Base-by-base conservation (phyloP, 2,329 filamentous ascomycete species). In the Trichophyton verrucosum region DNA sequence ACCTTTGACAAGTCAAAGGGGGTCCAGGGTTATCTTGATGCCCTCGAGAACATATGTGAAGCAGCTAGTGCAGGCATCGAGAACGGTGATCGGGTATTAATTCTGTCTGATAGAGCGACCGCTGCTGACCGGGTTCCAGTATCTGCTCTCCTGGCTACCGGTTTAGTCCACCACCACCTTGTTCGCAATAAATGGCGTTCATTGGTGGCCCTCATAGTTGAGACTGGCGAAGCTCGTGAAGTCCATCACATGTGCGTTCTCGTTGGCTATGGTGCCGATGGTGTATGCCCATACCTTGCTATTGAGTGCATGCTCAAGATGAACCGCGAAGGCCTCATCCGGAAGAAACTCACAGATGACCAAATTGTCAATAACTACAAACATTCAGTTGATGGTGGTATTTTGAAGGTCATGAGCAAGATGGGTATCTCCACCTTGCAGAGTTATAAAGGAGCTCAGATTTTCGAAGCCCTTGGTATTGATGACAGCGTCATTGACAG, bases 231-330 rank as follows among this genome's bases (percentile, higher is more conserved):
- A 74, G 92, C 92, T 68, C 89, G 92, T 76, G 92, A 97, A 76
- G 92, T 97, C 6, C 92, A 97, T 75, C 92, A 97, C 77, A 95
- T 96, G 90, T 96, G 90, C 78, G 92, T 97, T n/a, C 82, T 96
- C 49, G 83, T 97, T 63, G 92, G 92, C 60, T 97, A 97, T 69
- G 92, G 92, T 78, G 91, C 88, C 60, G 92, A 97, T 77, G 92
- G 87, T 57, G 85, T 97, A 72, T 95, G 94, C 79, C 92, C 92
- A 20, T 96, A 96, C 75, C 85, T 96, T 57, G 88, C 92, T 15
- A 89, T 96, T 79, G 92, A 97, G 78, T 96, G 91, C 71, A 95
- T 97, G 68, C 78, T 96, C 67, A 97, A 96, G 86, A 87, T 97
- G 76, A 91, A 95, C 78, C 87, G 89, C 57, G 91, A 97, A 76